These are phyloP conservation scores for Echites panduratus DNA, from an alignment of 257 asterid genomes.

Conservation along the genomic window DNA sequence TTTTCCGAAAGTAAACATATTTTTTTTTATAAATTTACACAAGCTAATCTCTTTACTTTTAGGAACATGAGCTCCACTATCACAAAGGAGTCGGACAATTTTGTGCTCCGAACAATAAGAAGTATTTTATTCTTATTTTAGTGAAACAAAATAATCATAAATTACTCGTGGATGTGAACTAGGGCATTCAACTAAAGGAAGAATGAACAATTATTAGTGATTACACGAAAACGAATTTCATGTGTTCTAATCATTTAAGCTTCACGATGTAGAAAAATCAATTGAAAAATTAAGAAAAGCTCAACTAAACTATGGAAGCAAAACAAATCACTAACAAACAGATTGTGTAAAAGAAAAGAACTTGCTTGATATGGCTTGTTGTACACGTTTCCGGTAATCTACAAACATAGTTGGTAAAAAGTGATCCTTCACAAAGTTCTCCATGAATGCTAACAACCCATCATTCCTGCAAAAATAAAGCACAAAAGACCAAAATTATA, in stretches of 20 bases:
- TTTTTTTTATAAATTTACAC: no score
- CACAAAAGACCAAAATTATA: background rate
- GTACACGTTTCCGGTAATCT: slow-evolving; percentile 96
- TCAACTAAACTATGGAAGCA: background rate
- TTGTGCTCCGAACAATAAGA: no score
- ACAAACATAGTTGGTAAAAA: slow-evolving; percentile 97
- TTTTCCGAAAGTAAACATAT: background rate
- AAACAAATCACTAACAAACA: background rate
- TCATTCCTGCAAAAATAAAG: slow-evolving; percentile 69
- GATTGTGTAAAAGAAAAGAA: slow-evolving; percentile 25
- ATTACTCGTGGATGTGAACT: background rate
- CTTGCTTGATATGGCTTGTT: slow-evolving; percentile 99
- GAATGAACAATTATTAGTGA: background rate
- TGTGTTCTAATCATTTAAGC: background rate
- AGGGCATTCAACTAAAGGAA: background rate
- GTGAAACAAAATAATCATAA: background rate
- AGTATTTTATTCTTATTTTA: background rate
- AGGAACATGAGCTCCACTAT: no score
- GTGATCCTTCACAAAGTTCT: slow-evolving; percentile 98
- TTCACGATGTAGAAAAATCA: background rate
- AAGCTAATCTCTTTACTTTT: background rate
- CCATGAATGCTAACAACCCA: slow-evolving; percentile 87
- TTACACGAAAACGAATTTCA: background rate
- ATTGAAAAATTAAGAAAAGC: background rate
- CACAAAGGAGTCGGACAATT: background rate